Conservation (phyloP, 148 eudicot species). For the Fallopia convolvulus region DNA sequence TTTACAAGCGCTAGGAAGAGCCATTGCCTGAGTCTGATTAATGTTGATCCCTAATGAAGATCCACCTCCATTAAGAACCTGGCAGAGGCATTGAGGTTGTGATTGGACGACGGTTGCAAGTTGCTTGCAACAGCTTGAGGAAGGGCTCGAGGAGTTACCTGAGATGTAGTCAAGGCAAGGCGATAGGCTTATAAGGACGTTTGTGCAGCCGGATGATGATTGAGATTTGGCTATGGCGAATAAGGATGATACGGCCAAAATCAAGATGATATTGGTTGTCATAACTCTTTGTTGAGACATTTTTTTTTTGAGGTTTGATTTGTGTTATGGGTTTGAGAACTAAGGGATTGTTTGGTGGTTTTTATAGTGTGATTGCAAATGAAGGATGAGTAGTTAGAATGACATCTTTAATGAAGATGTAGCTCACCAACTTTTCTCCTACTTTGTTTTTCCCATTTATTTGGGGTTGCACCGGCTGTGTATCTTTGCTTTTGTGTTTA, state of each 20-base stretch:
- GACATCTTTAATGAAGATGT: background rate
- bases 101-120: conserved; percentile 22
- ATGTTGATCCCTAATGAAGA: conserved; percentile 24
- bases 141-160: conserved; percentile 28
- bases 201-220: conserved; percentile 21
- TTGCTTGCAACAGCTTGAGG: conserved; percentile 29
- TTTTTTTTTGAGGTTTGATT: background rate
- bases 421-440: background rate
- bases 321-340: conserved; percentile 1
- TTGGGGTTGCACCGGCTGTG: background rate
- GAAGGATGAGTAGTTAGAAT: background rate
- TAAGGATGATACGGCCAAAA: conserved; percentile 10
- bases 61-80: conserved; percentile 19
- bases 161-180: conserved; percentile 36
- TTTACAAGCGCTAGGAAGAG: conserved; percentile 30
- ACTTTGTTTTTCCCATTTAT: background rate
- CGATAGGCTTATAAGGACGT: conserved; percentile 26
- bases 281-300: background rate
- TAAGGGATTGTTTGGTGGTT: conserved; percentile 6
- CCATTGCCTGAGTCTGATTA: conserved; percentile 31
- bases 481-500: background rate
- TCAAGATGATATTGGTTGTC: background rate
- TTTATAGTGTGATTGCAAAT: background rate
- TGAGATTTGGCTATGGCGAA: conserved; percentile 21
- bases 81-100: conserved; percentile 27